A percentile compares a stretch with the other conserved stretches of the same genome.
Evolutionary conservation across 1,139 yeast genomes (phyloP).

Genomic region (Suhomyces bokatorum): DNA sequence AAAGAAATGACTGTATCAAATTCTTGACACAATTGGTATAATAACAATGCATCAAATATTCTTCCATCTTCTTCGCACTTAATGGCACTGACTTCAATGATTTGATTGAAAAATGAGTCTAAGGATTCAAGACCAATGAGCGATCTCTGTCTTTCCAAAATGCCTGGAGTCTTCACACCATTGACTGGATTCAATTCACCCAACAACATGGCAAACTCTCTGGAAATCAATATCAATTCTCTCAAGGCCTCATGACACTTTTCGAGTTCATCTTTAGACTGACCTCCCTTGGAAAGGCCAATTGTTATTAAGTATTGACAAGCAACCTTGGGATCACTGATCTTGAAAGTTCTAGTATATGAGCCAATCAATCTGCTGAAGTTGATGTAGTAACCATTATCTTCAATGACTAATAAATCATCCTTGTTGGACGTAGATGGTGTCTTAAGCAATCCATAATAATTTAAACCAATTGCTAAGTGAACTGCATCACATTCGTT

Average conservation of each 20-base stretch:
- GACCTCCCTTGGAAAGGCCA: conserved; percentile 50
- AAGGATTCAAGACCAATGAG: conserved; percentile 62
- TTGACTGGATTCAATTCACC: conserved; percentile 71
- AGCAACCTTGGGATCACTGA: conserved; percentile 86
- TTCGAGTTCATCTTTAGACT: conserved; percentile 45
- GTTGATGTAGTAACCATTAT: conserved; percentile 49
- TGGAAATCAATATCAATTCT: conserved; percentile 80
- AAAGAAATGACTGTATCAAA: conserved; percentile 80
- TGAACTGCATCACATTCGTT: conserved; percentile 90
- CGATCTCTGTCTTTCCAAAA: conserved; percentile 76
- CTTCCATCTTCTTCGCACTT: conserved; percentile 93
- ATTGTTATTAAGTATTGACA: conserved; percentile 81
- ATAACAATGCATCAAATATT: conserved; percentile 76
- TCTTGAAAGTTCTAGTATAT: conserved; percentile 78
- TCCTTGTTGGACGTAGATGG: conserved; percentile 31
- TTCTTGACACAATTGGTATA: conserved; percentile 88
- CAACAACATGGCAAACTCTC: conserved; percentile 77
- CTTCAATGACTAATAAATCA: conserved; percentile 36
- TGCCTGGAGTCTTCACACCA: conserved; percentile 81
- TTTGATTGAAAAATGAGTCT: conserved; percentile 49
- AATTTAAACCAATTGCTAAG: conserved; percentile 77
- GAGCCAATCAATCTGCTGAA: conserved; percentile 64
- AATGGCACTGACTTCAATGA: conserved; percentile 82
- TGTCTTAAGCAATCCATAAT: conserved; percentile 69
- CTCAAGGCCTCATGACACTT: conserved; percentile 79